phyloP scores from a whole-genome alignment of 176 grass and related monocot species.

The Avena eriantha region DNA sequence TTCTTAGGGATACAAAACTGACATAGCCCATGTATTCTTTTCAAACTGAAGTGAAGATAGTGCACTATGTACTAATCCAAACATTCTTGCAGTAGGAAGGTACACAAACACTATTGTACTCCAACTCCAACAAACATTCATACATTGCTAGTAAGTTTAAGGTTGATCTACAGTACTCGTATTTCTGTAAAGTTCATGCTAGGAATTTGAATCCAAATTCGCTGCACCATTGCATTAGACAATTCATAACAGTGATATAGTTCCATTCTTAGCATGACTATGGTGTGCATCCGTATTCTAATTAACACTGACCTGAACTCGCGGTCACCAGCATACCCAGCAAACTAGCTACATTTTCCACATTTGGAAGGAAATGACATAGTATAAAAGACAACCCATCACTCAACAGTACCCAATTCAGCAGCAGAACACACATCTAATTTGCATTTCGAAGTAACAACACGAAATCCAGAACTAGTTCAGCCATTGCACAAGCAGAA shows the following conservation, averaged over 20 bases:
- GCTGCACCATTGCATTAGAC: not conserved
- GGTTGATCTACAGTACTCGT: not conserved
- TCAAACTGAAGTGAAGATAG: conserved; percentile 5
- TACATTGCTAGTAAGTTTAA: not conserved
- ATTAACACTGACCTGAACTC: not conserved
- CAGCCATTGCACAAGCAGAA: not conserved
- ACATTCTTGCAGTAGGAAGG: not conserved
- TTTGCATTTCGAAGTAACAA: not conserved
- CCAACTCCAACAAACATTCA: not conserved
- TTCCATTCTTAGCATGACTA: not conserved
- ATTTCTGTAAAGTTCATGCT: not conserved
- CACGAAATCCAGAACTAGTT: not conserved
- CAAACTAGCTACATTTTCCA: conserved; percentile 11
- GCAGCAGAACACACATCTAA: not conserved
- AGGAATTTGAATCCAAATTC: not conserved
- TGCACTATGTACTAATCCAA: conserved; percentile 28
- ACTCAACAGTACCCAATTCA: not conserved
- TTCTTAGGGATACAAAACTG: not conserved
- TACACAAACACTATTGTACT: not conserved
- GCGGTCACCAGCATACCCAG: not conserved
- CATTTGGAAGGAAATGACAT: not conserved
- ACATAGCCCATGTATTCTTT: conserved; percentile 12
- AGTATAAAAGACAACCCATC: conserved; percentile 15
- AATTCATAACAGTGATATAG: not conserved
- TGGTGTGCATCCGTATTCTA: not conserved